A percentile compares a stretch with the other conserved stretches of the same genome.
phyloP scores from a whole-genome alignment of 2,329 filamentous ascomycete species.

The Diatrype stigma region DNA sequence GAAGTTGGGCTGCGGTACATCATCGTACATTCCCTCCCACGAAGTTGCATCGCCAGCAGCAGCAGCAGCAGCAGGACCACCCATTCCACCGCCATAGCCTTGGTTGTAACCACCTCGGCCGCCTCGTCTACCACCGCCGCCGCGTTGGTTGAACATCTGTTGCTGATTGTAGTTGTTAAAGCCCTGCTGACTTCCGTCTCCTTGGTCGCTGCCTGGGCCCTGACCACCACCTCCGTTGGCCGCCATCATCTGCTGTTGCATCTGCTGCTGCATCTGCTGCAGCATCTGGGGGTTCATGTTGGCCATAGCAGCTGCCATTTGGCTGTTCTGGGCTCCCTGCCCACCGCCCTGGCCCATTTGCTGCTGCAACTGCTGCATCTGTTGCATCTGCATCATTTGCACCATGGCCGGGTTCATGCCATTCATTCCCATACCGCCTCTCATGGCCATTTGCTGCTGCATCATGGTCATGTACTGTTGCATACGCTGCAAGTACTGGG shows the following conservation, averaged over 20 bases:
- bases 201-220: constrained; percentile 34
- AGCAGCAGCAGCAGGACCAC: constrained; percentile 34
- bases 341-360: constrained; percentile 36
- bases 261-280: constrained; percentile 52
- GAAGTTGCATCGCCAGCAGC: constrained; percentile 67
- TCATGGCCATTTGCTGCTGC: constrained; percentile 91
- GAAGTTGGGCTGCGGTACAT: constrained; percentile 78
- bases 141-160: constrained; percentile 24
- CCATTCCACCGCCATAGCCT: constrained; percentile 31
- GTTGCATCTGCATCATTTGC: constrained; percentile 73
- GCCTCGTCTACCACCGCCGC: constrained; percentile 25
- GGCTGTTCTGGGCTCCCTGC: constrained; percentile 31
- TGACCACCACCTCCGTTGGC: constrained; percentile 21
- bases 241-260: constrained; percentile 37
- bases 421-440: constrained; percentile 57
- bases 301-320: constrained; percentile 34
- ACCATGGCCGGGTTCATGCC: constrained; percentile 73
- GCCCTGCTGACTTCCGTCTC: constrained; percentile 21
- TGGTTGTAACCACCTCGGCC: constrained; percentile 34
- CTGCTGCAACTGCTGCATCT: constrained; percentile 62
- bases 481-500: constrained; percentile 97
- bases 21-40: constrained; percentile 98
- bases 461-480: constrained; percentile 95
- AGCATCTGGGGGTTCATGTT: constrained; percentile 52
- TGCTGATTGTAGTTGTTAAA: constrained; percentile 24